Evolutionary conservation across 2,329 filamentous ascomycete genomes (phyloP).

Genomic region (Fusarium virguliforme): DNA sequence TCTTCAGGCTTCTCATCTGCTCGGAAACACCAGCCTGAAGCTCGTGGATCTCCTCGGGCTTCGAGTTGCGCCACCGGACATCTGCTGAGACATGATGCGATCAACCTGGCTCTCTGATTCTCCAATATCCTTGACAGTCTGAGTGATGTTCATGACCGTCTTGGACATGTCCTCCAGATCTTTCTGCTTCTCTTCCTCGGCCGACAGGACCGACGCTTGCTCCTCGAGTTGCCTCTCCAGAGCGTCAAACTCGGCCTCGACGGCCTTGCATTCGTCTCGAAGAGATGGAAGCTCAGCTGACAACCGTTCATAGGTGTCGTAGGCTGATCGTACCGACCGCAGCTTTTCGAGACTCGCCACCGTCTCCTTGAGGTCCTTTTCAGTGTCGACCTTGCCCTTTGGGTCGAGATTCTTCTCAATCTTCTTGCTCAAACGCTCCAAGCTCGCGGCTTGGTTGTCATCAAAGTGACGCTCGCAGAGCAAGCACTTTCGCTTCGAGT

Average conservation of each 20-base stretch:
- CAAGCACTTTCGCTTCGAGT: slow-evolving; percentile 80
- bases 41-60: slow-evolving; percentile 88
- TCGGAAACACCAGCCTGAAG: slow-evolving; percentile 79
- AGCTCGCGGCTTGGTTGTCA: slow-evolving; percentile 69
- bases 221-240: slow-evolving; percentile 76
- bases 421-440: slow-evolving; percentile 76
- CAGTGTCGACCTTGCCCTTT: slow-evolving; percentile 73
- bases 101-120: slow-evolving; percentile 82
- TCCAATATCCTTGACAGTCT: slow-evolving; percentile 79
- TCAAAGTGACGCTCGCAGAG: slow-evolving; percentile 82
- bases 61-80: slow-evolving; percentile 75
- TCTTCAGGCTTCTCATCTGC: slow-evolving; percentile 76
- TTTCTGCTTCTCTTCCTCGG: slow-evolving; percentile 76
- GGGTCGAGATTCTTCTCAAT: slow-evolving; percentile 76
- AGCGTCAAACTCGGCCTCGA: slow-evolving; percentile 74
- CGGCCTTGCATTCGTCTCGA: slow-evolving; percentile 73
- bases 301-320: slow-evolving; percentile 82
- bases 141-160: slow-evolving; percentile 82
- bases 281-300: slow-evolving; percentile 80
- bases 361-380: slow-evolving; percentile 71
- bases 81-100: slow-evolving; percentile 82
- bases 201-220: slow-evolving; percentile 76
- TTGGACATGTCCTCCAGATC: slow-evolving; percentile 84
- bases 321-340: slow-evolving; percentile 75
- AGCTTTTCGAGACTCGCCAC: slow-evolving; percentile 71